These are phyloP conservation scores for Cyphellophora europaea DNA, from an alignment of 2,329 filamentous ascomycete genomes.

Conservation along the genomic window DNA sequence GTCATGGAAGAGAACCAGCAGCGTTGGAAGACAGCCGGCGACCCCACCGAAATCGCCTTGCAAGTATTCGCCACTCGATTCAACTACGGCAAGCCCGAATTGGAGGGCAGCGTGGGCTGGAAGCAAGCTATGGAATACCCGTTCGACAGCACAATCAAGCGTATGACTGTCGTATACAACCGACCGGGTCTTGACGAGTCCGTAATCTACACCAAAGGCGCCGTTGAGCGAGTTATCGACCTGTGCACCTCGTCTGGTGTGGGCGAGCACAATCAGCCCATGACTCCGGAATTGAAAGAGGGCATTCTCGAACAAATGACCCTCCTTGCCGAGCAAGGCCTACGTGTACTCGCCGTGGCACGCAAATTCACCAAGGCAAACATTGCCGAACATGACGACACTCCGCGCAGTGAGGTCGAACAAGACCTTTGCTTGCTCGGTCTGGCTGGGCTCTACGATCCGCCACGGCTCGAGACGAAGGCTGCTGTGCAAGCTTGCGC, in stretches of 20 bases:
- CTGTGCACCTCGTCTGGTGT: slow-evolving; percentile 41
- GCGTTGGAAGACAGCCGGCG: slow-evolving; percentile 50
- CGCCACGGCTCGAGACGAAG: slow-evolving; percentile 50
- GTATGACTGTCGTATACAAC: slow-evolving; percentile 55
- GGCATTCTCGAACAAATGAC: slow-evolving; percentile 47
- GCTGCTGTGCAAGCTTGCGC: slow-evolving; percentile 44
- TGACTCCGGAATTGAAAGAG: slow-evolving; percentile 31
- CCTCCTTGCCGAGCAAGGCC: slow-evolving; percentile 46
- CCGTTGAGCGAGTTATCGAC: slow-evolving; percentile 51
- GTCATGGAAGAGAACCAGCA: slow-evolving; percentile 25
- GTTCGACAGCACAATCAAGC: slow-evolving; percentile 56
- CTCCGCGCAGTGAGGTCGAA: slow-evolving; percentile 42
- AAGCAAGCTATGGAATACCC: slow-evolving; percentile 52
- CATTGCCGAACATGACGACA: slow-evolving; percentile 21
- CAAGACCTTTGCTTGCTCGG: slow-evolving; percentile 46
- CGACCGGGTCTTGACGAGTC: slow-evolving; percentile 20
- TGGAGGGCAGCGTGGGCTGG: slow-evolving; percentile 34
- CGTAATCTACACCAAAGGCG: slow-evolving; percentile 51
- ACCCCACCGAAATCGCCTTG: slow-evolving; percentile 58
- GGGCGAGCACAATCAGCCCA: slow-evolving; percentile 28
- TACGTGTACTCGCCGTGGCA: slow-evolving; percentile 52
- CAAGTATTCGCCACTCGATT: slow-evolving; percentile 58
- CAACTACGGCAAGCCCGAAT: slow-evolving; percentile 35
- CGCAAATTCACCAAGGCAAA: slow-evolving; percentile 22
- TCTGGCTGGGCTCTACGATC: slow-evolving; percentile 53